Conservation (phyloP, 1,284 basidiomycete genomes). For the Xerocomus amazonicus region DNA sequence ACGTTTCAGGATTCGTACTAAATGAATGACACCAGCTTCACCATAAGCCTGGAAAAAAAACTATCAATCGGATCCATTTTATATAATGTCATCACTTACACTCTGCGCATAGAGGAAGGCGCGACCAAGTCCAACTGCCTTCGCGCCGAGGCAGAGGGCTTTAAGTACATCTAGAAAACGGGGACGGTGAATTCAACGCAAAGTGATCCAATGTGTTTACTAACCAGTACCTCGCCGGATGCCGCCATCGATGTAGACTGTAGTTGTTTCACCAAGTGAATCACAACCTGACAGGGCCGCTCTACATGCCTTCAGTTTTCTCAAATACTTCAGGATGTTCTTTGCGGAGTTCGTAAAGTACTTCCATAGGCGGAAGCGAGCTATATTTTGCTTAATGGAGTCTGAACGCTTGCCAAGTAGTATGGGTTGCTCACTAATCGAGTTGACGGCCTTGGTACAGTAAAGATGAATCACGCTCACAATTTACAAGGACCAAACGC, state of each 20-base stretch:
- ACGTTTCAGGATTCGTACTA: slow-evolving; percentile 69
- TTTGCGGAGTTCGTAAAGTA: slow-evolving; percentile 70
- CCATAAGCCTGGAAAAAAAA: slow-evolving; percentile 65
- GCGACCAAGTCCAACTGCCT: slow-evolving; percentile 85
- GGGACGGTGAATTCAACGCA: neutral
- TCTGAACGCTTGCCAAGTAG: neutral
- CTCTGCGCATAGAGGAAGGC: slow-evolving; percentile 91
- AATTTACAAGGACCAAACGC: slow-evolving; percentile 25
- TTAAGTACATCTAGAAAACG: slow-evolving; percentile 71
- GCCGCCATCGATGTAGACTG: slow-evolving; percentile 90
- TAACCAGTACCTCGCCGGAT: slow-evolving; percentile 76
- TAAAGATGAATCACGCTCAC: slow-evolving; percentile 4
- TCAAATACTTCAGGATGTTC: slow-evolving; percentile 75
- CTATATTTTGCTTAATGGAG: slow-evolving; percentile 30
- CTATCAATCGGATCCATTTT: slow-evolving; percentile 5
- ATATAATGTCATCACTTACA: slow-evolving; percentile 39
- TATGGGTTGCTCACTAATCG: slow-evolving; percentile 54
- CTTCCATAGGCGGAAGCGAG: slow-evolving; percentile 70
- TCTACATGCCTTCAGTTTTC: slow-evolving; percentile 56
- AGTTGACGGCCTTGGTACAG: slow-evolving; percentile 65
- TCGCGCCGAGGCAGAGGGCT: slow-evolving; percentile 87
- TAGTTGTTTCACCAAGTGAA: neutral
- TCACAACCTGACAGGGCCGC: neutral
- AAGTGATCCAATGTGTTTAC: slow-evolving; percentile 13
- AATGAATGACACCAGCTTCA: slow-evolving; percentile 74